phyloP scores from a whole-genome alignment of 148 eudicot species.

The Pouteria glomerata region DNA sequence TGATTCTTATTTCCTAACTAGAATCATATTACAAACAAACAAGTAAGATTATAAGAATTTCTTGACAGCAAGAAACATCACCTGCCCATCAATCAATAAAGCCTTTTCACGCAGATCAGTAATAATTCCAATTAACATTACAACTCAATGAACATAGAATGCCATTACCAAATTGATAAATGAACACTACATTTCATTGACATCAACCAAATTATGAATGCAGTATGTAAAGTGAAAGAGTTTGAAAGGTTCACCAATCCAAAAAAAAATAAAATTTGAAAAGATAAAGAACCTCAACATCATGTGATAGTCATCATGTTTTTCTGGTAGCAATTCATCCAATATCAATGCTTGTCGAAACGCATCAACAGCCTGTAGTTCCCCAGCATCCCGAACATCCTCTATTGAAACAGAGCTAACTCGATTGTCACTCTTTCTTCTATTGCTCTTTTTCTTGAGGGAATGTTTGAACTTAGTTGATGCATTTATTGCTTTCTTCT shows the following conservation, averaged over 20 bases:
- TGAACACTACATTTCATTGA: background rate
- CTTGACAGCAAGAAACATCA: background rate
- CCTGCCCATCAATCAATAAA: background rate
- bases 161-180: background rate
- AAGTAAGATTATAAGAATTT: background rate
- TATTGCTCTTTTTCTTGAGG: slow-evolving; percentile 74
- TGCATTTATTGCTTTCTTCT: slow-evolving; percentile 91
- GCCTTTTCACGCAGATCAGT: background rate
- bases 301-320: slow-evolving; percentile 69
- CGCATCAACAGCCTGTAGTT: slow-evolving; percentile 60
- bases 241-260: too few relatives aligned
- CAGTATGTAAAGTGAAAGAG: background rate
- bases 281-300: slow-evolving; percentile 50
- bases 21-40: background rate
- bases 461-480: slow-evolving; percentile 84
- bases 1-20: background rate
- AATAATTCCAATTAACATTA: background rate
- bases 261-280: too few relatives aligned
- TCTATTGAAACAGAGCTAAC: slow-evolving; percentile 91
- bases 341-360: slow-evolving; percentile 58
- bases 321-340: slow-evolving; percentile 60
- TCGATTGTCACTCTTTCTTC: slow-evolving; percentile 88
- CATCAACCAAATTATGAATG: background rate
- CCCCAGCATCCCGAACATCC: slow-evolving; percentile 89
- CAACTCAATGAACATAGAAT: slow-evolving; percentile 1